Conservation (phyloP, 306 rosid species). For the Hylodesmum podocarpum region DNA sequence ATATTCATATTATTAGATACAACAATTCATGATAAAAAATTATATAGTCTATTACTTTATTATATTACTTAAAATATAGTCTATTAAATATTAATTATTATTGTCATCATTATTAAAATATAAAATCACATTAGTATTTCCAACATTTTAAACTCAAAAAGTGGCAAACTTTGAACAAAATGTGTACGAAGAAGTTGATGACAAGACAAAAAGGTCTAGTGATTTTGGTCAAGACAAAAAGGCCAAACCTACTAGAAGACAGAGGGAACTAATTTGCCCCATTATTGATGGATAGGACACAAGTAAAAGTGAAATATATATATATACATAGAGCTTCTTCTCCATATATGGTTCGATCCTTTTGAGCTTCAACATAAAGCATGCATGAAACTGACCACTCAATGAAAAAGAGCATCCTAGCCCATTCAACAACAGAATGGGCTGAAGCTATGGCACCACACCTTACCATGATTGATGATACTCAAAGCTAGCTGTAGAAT, state of each 20-base stretch:
- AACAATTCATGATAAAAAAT: too few relatives aligned
- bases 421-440: conserved; percentile 59
- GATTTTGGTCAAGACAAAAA: not conserved
- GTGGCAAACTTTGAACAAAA: too few relatives aligned
- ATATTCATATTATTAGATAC: too few relatives aligned
- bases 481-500: not conserved
- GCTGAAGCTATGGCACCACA: conserved; percentile 14
- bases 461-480: conserved; percentile 19
- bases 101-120: too few relatives aligned
- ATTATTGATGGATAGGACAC: conserved; percentile 34
- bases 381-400: conserved; percentile 43
- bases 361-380: not conserved
- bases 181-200: not conserved
- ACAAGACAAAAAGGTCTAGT: not conserved
- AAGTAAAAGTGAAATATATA: not conserved
- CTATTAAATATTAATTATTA: too few relatives aligned
- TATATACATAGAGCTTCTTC: not conserved
- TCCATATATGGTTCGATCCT: not conserved
- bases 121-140: too few relatives aligned
- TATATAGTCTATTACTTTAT: too few relatives aligned
- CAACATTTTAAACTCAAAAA: too few relatives aligned
- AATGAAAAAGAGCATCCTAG: conserved; percentile 34
- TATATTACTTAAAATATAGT: too few relatives aligned
- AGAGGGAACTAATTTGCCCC: conserved; percentile 26
- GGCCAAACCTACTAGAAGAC: conserved; percentile 12